Percentiles rank a stretch among this genome's conserved stretches.
These are phyloP conservation scores for Jacaranda mimosifolia DNA, from an alignment of 257 asterid genomes.

Conservation along the genomic window DNA sequence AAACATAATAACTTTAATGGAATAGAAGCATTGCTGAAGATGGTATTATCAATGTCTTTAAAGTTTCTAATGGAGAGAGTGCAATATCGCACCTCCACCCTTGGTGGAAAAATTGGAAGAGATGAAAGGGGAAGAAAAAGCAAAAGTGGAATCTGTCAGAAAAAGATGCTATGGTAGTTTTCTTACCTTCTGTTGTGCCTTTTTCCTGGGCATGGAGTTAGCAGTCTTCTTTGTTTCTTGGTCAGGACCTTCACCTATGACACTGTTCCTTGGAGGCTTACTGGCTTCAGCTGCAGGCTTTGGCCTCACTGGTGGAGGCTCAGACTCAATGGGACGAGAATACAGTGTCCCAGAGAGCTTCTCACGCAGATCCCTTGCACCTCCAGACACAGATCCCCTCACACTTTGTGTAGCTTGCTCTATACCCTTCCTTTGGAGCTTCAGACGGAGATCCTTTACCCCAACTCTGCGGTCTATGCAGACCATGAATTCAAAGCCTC, in stretches of 20 bases:
- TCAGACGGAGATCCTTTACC: slow-evolving; percentile 72
- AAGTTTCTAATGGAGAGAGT: not conserved
- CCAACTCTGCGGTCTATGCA: slow-evolving; percentile 69
- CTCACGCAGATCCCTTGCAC: slow-evolving; percentile 78
- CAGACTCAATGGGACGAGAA: slow-evolving; percentile 52
- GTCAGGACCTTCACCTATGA: slow-evolving; percentile 58
- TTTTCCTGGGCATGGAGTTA: slow-evolving; percentile 60
- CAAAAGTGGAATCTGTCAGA: not conserved
- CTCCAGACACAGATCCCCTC: slow-evolving; percentile 60
- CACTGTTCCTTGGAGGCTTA: slow-evolving; percentile 59
- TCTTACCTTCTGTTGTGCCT: slow-evolving; percentile 58
- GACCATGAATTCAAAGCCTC: slow-evolving; percentile 36
- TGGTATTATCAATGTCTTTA: not conserved
- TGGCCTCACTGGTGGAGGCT: slow-evolving; percentile 46
- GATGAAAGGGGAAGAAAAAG: not conserved
- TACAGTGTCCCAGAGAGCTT: slow-evolving; percentile 74
- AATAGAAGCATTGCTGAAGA: slow-evolving; percentile 18
- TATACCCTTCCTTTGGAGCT: slow-evolving; percentile 72
- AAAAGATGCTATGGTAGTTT: slow-evolving; percentile 7
- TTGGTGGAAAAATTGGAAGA: not conserved
- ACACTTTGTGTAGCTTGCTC: slow-evolving; percentile 57
- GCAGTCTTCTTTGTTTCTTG: slow-evolving; percentile 51
- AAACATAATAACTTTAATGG: slow-evolving; percentile 32
- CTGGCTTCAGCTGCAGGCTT: slow-evolving; percentile 58
- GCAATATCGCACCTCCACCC: not conserved